Percentiles rank a stretch among this genome's conserved stretches.
These are phyloP conservation scores for Alternaria viburni DNA, from an alignment of 2,329 filamentous ascomycete genomes.

Conservation along the genomic window DNA sequence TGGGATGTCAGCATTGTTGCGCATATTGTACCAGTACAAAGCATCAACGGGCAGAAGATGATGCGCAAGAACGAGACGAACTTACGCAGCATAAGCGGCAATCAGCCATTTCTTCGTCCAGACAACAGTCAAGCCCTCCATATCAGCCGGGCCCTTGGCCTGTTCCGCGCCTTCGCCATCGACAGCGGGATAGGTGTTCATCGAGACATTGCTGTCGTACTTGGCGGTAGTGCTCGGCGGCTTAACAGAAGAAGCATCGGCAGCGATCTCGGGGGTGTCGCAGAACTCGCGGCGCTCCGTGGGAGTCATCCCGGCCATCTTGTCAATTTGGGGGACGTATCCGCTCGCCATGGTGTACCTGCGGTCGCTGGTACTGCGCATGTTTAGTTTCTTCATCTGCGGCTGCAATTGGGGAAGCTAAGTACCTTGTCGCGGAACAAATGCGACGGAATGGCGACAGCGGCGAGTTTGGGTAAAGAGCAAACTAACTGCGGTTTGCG, in stretches of 20 bases:
- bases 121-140: constrained; percentile 51
- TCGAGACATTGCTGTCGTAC: not conserved
- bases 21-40: not conserved
- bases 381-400: not conserved
- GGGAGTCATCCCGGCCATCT: constrained; percentile 4
- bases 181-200: not conserved
- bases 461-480: not conserved
- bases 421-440: not conserved
- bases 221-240: not conserved
- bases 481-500: not conserved
- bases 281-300: constrained; percentile 5
- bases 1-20: not conserved
- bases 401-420: not conserved
- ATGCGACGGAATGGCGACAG: not conserved
- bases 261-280: not conserved
- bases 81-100: constrained; percentile 42
- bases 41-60: not conserved
- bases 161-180: constrained; percentile 1
- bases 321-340: constrained; percentile 9
- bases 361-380: not conserved
- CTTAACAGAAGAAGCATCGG: not conserved
- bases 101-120: constrained; percentile 52
- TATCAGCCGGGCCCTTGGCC: constrained; percentile 34
- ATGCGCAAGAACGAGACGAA: not conserved
- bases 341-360: constrained; percentile 6